Evolutionary conservation across 768 basidiomycete species (phyloP), one percentile per base, ranked within the genome.

Genomic region (Suillus clintonianus): DNA sequence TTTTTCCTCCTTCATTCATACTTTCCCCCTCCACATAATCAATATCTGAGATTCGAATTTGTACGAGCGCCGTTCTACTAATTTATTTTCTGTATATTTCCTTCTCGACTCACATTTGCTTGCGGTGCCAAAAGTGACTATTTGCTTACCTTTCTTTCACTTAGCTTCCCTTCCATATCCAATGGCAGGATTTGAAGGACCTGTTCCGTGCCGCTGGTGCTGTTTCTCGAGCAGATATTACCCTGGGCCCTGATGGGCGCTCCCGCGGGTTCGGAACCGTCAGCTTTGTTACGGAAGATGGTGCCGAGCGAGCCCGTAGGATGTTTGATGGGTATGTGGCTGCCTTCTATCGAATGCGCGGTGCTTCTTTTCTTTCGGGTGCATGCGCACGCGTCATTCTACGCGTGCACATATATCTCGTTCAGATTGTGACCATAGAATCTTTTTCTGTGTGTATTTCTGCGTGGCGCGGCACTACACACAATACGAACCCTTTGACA

Each of bases 151-250:
- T 50, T 48, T 58, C 10, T 64, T 57, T 37, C 15, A 39, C 37
- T 17, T 64, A 95, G 93, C 85, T 96, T 17, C 94, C 94, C 0
- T 95, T 95, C 77, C 94, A 95, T 69, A 91, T 90, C 68, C 94
- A 95, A 78, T 99, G 97, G 97, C 97, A 98, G 77, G 97, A 99
- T 72, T 83, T 99, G 50, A 98, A 99, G 77, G 96, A 98, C 76
- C 83, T 98, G 5, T 97, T 98, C 73, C 87, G 96, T 32, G 88
- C 92, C 66, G 94, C 93, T 1, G 96, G 97, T 19, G 88, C 91
- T 22, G 91, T 99, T 60, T 80, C 95, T 41, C 87, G 97, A 27
- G 97, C 97, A 11, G 95, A 97, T 68, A 92, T 97, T 24, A 91
- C 91, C 19, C 85, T 94, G 37, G 94, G 94, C 41, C 86, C 85